Conservation (phyloP, 2,329 filamentous ascomycete genomes). For the Scedosporium aurantiacum region DNA sequence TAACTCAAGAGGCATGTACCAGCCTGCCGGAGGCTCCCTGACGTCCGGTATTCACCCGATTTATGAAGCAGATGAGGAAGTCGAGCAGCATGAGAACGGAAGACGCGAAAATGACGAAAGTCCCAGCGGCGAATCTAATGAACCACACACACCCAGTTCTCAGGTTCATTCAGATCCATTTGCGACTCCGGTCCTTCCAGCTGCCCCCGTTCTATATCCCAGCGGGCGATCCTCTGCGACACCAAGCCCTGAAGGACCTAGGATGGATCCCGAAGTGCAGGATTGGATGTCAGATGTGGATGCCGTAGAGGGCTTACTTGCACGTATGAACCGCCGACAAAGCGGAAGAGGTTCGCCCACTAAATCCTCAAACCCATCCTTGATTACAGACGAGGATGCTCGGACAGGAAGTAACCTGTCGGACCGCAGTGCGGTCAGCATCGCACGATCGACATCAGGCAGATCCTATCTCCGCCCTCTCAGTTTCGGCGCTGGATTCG, state of each 20-base stretch:
- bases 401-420: conserved; percentile 47
- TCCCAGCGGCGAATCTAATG: neutral
- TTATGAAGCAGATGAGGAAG: conserved; percentile 47
- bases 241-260: conserved; percentile 28
- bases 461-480: conserved; percentile 21
- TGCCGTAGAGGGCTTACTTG: conserved; percentile 39
- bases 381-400: conserved; percentile 32
- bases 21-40: conserved; percentile 8
- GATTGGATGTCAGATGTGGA: conserved; percentile 48
- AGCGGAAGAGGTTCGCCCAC: conserved; percentile 25
- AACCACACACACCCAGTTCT: conserved; percentile 22
- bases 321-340: conserved; percentile 25
- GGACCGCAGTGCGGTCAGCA: conserved; percentile 35
- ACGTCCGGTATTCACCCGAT: conserved; percentile 44
- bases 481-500: conserved; percentile 13
- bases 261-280: conserved; percentile 40
- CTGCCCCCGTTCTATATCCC: conserved; percentile 11
- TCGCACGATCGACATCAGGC: conserved; percentile 23
- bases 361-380: conserved; percentile 24
- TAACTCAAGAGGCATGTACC: conserved; percentile 11
- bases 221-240: conserved; percentile 22
- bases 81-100: conserved; percentile 17
- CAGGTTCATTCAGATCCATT: conserved; percentile 37
- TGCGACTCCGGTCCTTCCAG: conserved; percentile 27
- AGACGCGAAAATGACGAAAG: conserved; percentile 5